Conservation (phyloP, 306 rosid genomes). For the Mimosa pudica region DNA sequence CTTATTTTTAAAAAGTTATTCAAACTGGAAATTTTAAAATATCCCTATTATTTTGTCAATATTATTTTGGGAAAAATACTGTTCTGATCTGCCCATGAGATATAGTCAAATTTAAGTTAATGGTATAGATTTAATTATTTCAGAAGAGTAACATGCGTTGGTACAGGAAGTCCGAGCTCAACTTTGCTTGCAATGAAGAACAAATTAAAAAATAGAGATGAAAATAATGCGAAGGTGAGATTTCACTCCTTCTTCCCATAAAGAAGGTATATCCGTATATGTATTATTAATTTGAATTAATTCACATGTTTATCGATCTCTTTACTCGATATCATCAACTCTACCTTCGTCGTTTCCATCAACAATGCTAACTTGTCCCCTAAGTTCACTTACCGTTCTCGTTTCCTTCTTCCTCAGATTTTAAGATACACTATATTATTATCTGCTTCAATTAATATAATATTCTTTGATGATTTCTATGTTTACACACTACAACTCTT, state of each 20-base stretch:
- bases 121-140: background rate
- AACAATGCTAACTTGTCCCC: background rate
- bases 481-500: background rate
- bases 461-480: background rate
- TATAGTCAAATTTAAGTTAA: background rate
- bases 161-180: background rate
- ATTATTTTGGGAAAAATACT: no score
- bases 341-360: background rate
- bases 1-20: background rate
- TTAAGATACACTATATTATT: background rate
- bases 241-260: background rate
- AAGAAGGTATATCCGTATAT: background rate
- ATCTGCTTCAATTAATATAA: background rate
- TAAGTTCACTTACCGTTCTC: background rate
- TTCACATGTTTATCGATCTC: background rate
- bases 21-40: no score
- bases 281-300: background rate
- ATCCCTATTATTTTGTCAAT: background rate
- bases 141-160: background rate
- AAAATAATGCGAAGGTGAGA: background rate
- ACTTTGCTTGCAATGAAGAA: slow-evolving; percentile 7
- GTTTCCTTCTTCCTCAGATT: background rate
- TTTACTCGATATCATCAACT: background rate
- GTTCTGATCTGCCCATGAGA: background rate
- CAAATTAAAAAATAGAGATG: background rate